Evolutionary conservation across 2,329 filamentous ascomycete species (phyloP), one percentile per base, ranked within the genome.

Genomic region (Colletotrichum navitas): DNA sequence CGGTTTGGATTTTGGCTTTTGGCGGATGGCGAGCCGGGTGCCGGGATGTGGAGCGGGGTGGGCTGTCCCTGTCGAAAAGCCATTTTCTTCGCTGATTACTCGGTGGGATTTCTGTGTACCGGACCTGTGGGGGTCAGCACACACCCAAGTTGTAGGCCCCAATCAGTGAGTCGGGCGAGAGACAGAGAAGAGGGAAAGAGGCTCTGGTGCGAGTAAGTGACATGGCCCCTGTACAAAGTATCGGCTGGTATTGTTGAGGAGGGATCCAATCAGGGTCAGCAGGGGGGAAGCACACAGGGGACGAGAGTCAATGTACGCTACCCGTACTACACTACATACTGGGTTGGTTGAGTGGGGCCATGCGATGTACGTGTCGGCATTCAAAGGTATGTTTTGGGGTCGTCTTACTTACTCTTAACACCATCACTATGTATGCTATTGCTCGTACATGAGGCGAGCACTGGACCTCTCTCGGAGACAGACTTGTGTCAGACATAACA

Each of bases 211-310:
- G 39, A 16, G 39, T 41, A 6, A 36, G 45, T 51, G 32, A 24
- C 14, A 14, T 12, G 29, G 52, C 5, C 45, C 43, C n/a, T 29
- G 41, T 45, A 29, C 41, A n/a, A 21, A 21, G 41, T 21, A 43
- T 5, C 41, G 6, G 41, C 41, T 21, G 18, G 52, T 63, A 68
- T 71, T 71, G 68, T 71, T 71, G 65, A 41, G 68, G 65, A 68
- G 59, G 65, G 68, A 68, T 55, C 68, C 68, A 71, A 71, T 71
- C 65, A 71, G 68, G 68, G 63, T 58, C 58, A 45, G 64, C 68
- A 63, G 62, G 63, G n/a, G 24, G 10, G 16, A 12, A n/a, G 21
- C 11, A 41, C 12, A 39, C 36, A 39, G 36, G 43, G 43, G 41
- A 41, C 47, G 26, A 36, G 59, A 16, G 32, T 12, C 32, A 59